Conservation (phyloP, 2,329 filamentous ascomycete genomes). For the Ophiocordyceps camponoti-saundersi region DNA sequence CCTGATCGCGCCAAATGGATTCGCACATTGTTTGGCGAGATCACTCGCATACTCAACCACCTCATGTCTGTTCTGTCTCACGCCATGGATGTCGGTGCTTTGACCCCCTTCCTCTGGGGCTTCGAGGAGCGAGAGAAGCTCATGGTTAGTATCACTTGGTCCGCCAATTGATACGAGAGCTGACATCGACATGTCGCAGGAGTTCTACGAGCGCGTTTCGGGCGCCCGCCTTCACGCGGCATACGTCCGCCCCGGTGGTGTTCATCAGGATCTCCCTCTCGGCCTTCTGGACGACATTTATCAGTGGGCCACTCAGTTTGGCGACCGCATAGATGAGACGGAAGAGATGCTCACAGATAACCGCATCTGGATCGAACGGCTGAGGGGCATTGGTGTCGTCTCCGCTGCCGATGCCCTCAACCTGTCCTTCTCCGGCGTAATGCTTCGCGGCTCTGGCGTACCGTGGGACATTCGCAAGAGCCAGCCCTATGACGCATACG, state of each 20-base stretch:
- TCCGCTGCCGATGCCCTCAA: slow-evolving; percentile 88
- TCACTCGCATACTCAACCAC: slow-evolving; percentile 89
- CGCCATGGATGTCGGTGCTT: slow-evolving; percentile 95
- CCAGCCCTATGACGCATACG: slow-evolving; percentile 94
- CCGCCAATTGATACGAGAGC: neutral
- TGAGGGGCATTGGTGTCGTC: slow-evolving; percentile 82
- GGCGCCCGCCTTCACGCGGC: slow-evolving; percentile 93
- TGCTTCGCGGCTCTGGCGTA: slow-evolving; percentile 91
- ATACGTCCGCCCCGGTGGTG: slow-evolving; percentile 91
- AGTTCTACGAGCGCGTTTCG: slow-evolving; percentile 99
- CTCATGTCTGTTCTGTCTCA: slow-evolving; percentile 95
- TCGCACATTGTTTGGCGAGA: slow-evolving; percentile 84
- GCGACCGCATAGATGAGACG: slow-evolving; percentile 95
- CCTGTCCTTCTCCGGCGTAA: slow-evolving; percentile 91
- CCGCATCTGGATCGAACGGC: slow-evolving; percentile 94
- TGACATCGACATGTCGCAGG: slow-evolving; percentile 32
- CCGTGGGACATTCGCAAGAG: slow-evolving; percentile 96
- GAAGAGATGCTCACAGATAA: slow-evolving; percentile 98
- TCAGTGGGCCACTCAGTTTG: slow-evolving; percentile 98
- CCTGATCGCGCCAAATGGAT: slow-evolving; percentile 95
- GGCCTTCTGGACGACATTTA: slow-evolving; percentile 97
- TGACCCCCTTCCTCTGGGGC: slow-evolving; percentile 97
- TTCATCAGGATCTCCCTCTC: slow-evolving; percentile 85
- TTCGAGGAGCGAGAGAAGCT: slow-evolving; percentile 99
- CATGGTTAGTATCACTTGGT: slow-evolving; percentile 52